Evolutionary conservation across 2,329 filamentous ascomycete species (phyloP), one percentile per base, ranked within the genome.

Genomic region (Trichoderma guizhouense): DNA sequence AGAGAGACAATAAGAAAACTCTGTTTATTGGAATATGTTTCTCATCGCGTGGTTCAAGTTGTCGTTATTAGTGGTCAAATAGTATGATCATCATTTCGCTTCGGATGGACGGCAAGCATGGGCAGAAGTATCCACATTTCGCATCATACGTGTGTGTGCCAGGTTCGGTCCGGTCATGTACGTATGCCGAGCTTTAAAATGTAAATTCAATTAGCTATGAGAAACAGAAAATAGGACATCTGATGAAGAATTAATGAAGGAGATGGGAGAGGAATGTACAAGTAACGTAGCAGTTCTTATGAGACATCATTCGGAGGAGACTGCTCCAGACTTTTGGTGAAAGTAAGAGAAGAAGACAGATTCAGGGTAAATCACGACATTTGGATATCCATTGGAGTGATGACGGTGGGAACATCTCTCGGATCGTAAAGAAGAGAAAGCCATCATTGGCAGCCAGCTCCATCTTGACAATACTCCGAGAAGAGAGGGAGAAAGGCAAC

Each of bases 81-180:
- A 66, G 28, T 11, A 30, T 67, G 32, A 28, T 55, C 14, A 57
- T 66, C 64, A 39, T 21, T 32, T 28, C 18, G 14, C 32, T 39
- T 67, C 64, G 32, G 51, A 36, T 67, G 24, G 64, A 58, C 64
- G 63, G 43, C 43, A 65, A 47, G 7, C 39, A 66, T 53, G 21
- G 51, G 21, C 63, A 28, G 11, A n/a, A n/a, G 64, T 55, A 66
- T 66, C 63, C 63, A 66, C 63, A 66, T 9, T 64, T 64, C 15
- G 15, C 15, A 51, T 18, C 18, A n/a, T 24, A 24, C 43, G 18
- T 21, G 61, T 39, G 15, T n/a, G 62, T 43, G 8, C 34, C 60
- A 32, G 43, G 12, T 63, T n/a, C n/a, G 26, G 11, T 47, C 39
- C 43, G 47, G 63, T 34, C 8, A 39, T 39, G 36, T 39, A 28